Evolutionary conservation across 352 stramenopile genomes (phyloP).

Genomic region (Phytopythium cucurbitacearum): DNA sequence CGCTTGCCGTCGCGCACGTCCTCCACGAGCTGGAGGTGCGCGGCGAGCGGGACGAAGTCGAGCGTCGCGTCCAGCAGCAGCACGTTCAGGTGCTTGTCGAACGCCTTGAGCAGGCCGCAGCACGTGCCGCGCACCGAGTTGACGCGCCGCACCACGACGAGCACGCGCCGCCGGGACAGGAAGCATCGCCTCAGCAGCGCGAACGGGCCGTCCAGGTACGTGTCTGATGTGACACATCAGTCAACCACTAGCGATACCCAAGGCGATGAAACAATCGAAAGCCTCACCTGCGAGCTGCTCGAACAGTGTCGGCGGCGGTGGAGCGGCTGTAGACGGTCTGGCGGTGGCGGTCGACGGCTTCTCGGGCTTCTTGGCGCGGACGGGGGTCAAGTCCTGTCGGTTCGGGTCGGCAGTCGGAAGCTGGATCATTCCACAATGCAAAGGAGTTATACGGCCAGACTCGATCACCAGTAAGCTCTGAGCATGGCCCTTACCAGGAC

Average conservation of each 20-base stretch:
- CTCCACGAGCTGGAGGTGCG: constrained; percentile 23
- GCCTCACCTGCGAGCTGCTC: constrained; percentile 48
- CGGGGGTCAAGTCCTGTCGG: constrained; percentile 28
- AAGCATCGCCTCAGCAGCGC: constrained; percentile 78
- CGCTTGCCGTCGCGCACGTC: constrained; percentile 30
- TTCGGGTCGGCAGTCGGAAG: constrained; percentile 63
- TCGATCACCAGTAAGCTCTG: too few relatives aligned
- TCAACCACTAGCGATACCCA: not conserved
- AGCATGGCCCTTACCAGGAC: constrained; percentile 32
- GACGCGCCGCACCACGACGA: constrained; percentile 87
- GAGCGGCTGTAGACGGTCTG: constrained; percentile 1
- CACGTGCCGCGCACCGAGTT: constrained; percentile 91
- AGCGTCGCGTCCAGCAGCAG: constrained; percentile 90
- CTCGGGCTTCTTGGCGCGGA: constrained; percentile 22
- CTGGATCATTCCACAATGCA: constrained; percentile 16
- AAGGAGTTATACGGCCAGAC: not conserved
- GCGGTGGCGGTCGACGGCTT: constrained; percentile 11
- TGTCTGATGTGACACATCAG: constrained; percentile 23
- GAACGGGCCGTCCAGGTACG: constrained; percentile 83
- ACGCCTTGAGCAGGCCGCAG: constrained; percentile 89
- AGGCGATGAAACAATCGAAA: constrained; percentile 1
- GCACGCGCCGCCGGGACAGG: constrained; percentile 68
- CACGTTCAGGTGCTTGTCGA: constrained; percentile 95
- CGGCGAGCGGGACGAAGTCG: constrained; percentile 35
- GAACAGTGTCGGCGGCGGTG: constrained; percentile 32